phyloP scores from a whole-genome alignment of 2,329 filamentous ascomycete genomes.

The Exserohilum turcica region DNA sequence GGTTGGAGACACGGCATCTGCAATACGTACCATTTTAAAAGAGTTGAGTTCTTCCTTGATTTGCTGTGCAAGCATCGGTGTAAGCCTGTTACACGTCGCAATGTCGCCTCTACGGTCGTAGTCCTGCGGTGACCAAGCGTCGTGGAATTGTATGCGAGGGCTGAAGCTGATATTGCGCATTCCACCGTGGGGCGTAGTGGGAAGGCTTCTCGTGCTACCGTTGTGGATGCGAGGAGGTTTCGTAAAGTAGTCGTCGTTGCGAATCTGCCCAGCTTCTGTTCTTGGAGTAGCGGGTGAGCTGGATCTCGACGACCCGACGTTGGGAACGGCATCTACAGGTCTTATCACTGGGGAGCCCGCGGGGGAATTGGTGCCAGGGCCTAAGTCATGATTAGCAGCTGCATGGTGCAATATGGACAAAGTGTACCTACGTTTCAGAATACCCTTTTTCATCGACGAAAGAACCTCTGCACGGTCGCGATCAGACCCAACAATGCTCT shows the following conservation, averaged over 20 bases:
- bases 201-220: slow-evolving; percentile 78
- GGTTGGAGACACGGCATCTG: neutral
- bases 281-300: slow-evolving; percentile 90
- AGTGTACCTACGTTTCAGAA: slow-evolving; percentile 77
- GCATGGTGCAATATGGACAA: slow-evolving; percentile 16
- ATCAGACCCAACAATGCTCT: slow-evolving; percentile 90
- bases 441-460: slow-evolving; percentile 91
- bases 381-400: slow-evolving; percentile 33
- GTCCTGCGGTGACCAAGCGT: slow-evolving; percentile 94
- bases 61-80: slow-evolving; percentile 95
- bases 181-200: slow-evolving; percentile 74
- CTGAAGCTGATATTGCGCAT: slow-evolving; percentile 75
- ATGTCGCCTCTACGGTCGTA: slow-evolving; percentile 96
- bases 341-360: slow-evolving; percentile 71
- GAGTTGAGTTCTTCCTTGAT: slow-evolving; percentile 99
- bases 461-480: slow-evolving; percentile 89
- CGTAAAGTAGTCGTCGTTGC: slow-evolving; percentile 87
- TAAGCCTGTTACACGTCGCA: slow-evolving; percentile 96
- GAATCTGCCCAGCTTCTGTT: slow-evolving; percentile 57
- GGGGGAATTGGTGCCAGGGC: slow-evolving; percentile 62
- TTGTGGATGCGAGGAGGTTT: slow-evolving; percentile 71
- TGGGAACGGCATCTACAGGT: slow-evolving; percentile 64
- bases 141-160: slow-evolving; percentile 90
- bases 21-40: slow-evolving; percentile 87
- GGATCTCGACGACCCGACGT: slow-evolving; percentile 79